Conservation (phyloP, 2,329 filamentous ascomycete genomes). For the Paradendryphiella salina region DNA sequence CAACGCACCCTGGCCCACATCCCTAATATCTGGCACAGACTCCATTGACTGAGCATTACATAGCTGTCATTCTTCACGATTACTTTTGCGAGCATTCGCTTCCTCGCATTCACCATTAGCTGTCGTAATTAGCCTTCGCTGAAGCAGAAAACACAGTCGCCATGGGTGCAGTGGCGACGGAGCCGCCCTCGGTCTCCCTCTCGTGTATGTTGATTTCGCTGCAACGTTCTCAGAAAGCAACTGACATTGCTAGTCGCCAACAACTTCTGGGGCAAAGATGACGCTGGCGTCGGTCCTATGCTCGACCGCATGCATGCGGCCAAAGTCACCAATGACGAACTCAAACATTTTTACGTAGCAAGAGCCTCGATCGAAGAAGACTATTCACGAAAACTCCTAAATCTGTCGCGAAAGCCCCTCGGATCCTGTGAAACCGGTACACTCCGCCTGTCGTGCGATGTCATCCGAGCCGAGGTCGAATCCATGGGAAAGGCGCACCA, state of each 20-base stretch:
- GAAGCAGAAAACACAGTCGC: conserved; percentile 39
- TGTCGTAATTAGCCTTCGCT: conserved; percentile 23
- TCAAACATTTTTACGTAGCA: conserved; percentile 87
- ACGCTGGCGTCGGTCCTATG: conserved; percentile 89
- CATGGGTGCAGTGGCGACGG: conserved; percentile 63
- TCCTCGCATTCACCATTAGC: conserved; percentile 13
- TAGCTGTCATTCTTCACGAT: conserved; percentile 23
- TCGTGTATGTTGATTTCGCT: conserved; percentile 59
- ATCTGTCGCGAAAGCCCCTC: conserved; percentile 82
- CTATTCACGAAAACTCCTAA: conserved; percentile 85
- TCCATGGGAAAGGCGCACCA: conserved; percentile 93
- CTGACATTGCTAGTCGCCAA: conserved; percentile 74
- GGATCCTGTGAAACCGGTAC: conserved; percentile 87
- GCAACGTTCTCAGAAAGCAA: conserved; percentile 1
- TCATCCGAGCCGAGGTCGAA: conserved; percentile 85
- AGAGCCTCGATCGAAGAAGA: conserved; percentile 95
- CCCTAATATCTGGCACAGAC: conserved; percentile 33
- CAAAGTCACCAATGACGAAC: conserved; percentile 85
- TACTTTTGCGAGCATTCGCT: conserved; percentile 23
- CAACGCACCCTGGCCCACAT: conserved; percentile 24
- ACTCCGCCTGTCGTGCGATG: conserved; percentile 81
- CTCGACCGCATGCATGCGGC: conserved; percentile 93
- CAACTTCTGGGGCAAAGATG: conserved; percentile 99
- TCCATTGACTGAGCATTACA: conserved; percentile 21
- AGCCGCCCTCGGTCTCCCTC: conserved; percentile 66